A percentile compares a stretch with the other conserved stretches of the same genome.
Conservation (phyloP, 2,329 filamentous ascomycete genomes). For the Xylaria sp. region DNA sequence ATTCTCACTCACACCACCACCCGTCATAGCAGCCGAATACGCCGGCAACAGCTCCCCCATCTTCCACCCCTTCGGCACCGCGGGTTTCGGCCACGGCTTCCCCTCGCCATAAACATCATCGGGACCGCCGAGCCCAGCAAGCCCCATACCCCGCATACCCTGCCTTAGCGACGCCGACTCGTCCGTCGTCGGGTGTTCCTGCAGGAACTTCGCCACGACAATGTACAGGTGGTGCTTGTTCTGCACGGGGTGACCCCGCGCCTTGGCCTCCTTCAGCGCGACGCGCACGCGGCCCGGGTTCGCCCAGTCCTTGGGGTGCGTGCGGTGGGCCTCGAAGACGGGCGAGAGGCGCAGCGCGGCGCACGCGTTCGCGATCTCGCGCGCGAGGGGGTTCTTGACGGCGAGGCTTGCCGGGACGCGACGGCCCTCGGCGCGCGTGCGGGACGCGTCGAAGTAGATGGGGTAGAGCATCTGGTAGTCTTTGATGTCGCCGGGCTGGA, state of each 20-base stretch:
- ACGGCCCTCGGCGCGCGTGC: constrained; percentile 72
- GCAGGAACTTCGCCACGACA: constrained; percentile 71
- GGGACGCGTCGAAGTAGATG: constrained; percentile 81
- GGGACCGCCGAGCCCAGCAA: constrained; percentile 63
- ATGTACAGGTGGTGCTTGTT: constrained; percentile 84
- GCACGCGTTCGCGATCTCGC: constrained; percentile 84
- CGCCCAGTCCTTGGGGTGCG: constrained; percentile 94
- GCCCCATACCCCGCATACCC: constrained; percentile 12
- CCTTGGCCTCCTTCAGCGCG: constrained; percentile 51
- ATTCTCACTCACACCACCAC: constrained; percentile 90
- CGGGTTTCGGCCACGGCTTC: constrained; percentile 65
- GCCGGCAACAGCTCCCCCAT: constrained; percentile 78
- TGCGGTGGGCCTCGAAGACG: constrained; percentile 85
- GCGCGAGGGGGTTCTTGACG: constrained; percentile 78
- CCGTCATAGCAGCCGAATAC: constrained; percentile 82
- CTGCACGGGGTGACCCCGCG: constrained; percentile 45
- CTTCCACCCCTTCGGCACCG: constrained; percentile 85
- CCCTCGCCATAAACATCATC: constrained; percentile 57
- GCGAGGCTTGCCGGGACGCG: constrained; percentile 69
- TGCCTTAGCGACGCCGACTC: constrained; percentile 59
- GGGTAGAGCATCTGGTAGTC: constrained; percentile 89
- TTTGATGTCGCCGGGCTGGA: constrained; percentile 57
- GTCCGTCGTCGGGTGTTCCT: constrained; percentile 70
- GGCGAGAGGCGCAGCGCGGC: constrained; percentile 63
- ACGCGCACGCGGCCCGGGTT: constrained; percentile 90